Percentiles rank a stretch among this genome's conserved stretches.
phyloP scores from a whole-genome alignment of 2,329 filamentous ascomycete species.

The Fusarium buxicola region DNA sequence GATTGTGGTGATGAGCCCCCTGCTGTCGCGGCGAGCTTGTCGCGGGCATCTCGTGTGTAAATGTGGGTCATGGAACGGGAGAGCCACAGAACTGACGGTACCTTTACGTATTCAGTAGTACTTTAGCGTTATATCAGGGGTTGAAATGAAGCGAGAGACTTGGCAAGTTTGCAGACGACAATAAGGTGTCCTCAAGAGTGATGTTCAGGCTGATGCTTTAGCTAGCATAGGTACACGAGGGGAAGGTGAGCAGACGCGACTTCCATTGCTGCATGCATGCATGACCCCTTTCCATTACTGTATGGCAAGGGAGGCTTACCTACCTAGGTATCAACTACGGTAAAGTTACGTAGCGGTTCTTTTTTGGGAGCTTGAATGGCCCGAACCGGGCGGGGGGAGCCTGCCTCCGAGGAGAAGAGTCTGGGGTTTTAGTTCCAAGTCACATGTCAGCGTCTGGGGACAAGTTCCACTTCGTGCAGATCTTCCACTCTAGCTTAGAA shows the following conservation, averaged over 20 bases:
- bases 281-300: constrained; percentile 11
- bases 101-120: constrained; percentile 27
- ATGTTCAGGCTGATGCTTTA: too few species aligned
- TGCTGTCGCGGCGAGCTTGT: constrained; percentile 41
- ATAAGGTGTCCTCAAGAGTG: background rate
- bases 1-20: constrained; percentile 32
- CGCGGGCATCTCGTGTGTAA: constrained; percentile 42
- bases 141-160: constrained; percentile 30
- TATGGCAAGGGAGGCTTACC: constrained; percentile 16
- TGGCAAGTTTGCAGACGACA: constrained; percentile 20
- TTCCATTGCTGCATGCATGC: background rate
- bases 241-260: constrained; percentile 4
- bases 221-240: too few species aligned
- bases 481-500: background rate
- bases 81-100: constrained; percentile 20
- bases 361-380: background rate
- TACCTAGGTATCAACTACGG: too few species aligned
- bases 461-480: background rate
- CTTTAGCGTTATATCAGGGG: constrained; percentile 22
- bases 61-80: constrained; percentile 43
- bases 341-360: background rate
- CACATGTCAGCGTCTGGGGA: constrained; percentile 26
- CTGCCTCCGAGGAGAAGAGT: too few species aligned
- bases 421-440: constrained; percentile 33
- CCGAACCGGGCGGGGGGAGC: background rate